These are phyloP conservation scores for Boechera divaricarpa DNA, from an alignment of 345 rosid genomes.

Conservation along the genomic window DNA sequence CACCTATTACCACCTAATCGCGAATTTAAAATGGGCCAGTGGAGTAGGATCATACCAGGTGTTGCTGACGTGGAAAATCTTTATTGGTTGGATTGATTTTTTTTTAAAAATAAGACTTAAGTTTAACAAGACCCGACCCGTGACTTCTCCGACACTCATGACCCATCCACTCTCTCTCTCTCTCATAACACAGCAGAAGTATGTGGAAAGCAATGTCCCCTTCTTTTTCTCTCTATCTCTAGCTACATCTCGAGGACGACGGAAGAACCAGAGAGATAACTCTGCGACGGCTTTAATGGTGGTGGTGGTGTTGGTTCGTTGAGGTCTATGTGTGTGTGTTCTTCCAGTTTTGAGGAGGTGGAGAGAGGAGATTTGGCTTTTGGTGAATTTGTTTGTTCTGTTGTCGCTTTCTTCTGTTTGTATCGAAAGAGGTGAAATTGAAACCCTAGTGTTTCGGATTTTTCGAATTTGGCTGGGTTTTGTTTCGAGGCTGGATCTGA, in stretches of 20 bases:
- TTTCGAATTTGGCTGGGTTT: slow-evolving; percentile 6
- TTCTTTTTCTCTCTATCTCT: slow-evolving; percentile 43
- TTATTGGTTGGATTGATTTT: slow-evolving; percentile 34
- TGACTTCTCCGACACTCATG: slow-evolving; percentile 44
- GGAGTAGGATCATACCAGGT: slow-evolving; percentile 42
- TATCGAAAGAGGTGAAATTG: slow-evolving; percentile 35
- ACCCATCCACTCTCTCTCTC: slow-evolving; percentile 42
- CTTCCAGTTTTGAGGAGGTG: neutral
- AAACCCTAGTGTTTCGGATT: slow-evolving; percentile 27
- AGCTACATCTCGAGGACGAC: slow-evolving; percentile 32
- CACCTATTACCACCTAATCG: slow-evolving; percentile 41
- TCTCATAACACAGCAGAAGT: slow-evolving; percentile 41
- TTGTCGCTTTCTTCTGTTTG: slow-evolving; percentile 27
- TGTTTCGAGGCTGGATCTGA: slow-evolving; percentile 37
- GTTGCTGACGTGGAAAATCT: slow-evolving; percentile 43
- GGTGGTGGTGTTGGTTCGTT: slow-evolving; percentile 9
- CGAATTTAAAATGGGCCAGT: slow-evolving; percentile 6
- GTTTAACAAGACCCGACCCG: slow-evolving; percentile 45
- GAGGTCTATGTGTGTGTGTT: neutral
- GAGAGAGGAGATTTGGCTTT: slow-evolving; percentile 8
- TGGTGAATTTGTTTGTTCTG: slow-evolving; percentile 30
- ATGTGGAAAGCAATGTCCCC: slow-evolving; percentile 59
- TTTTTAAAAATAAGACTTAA: slow-evolving; percentile 29
- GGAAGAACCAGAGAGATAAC: neutral
- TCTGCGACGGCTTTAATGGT: slow-evolving; percentile 9